Conservation (phyloP, 495 filamentous ascomycete genomes). For the Alectoria sarmentosa region DNA sequence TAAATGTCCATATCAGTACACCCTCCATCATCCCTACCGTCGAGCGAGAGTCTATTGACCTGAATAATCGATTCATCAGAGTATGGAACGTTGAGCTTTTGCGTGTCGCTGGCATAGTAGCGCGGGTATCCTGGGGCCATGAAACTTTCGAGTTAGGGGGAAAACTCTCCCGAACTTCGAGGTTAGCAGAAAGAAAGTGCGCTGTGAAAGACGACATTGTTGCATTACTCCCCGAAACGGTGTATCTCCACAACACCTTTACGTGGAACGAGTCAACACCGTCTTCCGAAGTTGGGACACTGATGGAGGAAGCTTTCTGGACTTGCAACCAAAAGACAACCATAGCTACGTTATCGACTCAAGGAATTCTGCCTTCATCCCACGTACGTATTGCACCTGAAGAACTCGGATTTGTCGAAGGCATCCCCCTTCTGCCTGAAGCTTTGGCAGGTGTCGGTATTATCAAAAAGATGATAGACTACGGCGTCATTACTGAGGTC, state of each 20-base stretch:
- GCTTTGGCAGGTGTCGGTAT: conserved; percentile 62
- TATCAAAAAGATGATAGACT: conserved; percentile 67
- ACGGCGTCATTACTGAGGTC: conserved; percentile 74
- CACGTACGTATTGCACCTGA: conserved; percentile 73
- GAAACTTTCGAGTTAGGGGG: conserved; percentile 72
- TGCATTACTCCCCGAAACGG: conserved; percentile 61
- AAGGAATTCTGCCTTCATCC: conserved; percentile 71
- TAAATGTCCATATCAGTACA: conserved; percentile 94
- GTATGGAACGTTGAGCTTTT: conserved; percentile 97
- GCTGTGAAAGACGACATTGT: conserved; percentile 54
- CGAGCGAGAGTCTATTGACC: conserved; percentile 93
- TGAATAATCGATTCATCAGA: conserved; percentile 89
- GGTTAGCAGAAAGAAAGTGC: conserved; percentile 34
- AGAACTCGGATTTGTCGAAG: conserved; percentile 80
- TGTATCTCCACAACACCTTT: conserved; percentile 53
- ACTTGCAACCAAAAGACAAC: conserved; percentile 69
- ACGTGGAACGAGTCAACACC: conserved; percentile 85
- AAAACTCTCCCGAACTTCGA: conserved; percentile 32
- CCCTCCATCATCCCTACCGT: conserved; percentile 97
- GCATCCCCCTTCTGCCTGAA: conserved; percentile 80
- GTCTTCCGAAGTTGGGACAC: conserved; percentile 65
- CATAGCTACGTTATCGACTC: conserved; percentile 82
- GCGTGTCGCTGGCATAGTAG: conserved; percentile 80
- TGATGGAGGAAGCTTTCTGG: conserved; percentile 94
- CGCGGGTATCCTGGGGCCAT: conserved; percentile 75